Evolutionary conservation across 2,329 filamentous ascomycete genomes (phyloP), one percentile per base, ranked within the genome.

Genomic region (Graphilbum sp.): DNA sequence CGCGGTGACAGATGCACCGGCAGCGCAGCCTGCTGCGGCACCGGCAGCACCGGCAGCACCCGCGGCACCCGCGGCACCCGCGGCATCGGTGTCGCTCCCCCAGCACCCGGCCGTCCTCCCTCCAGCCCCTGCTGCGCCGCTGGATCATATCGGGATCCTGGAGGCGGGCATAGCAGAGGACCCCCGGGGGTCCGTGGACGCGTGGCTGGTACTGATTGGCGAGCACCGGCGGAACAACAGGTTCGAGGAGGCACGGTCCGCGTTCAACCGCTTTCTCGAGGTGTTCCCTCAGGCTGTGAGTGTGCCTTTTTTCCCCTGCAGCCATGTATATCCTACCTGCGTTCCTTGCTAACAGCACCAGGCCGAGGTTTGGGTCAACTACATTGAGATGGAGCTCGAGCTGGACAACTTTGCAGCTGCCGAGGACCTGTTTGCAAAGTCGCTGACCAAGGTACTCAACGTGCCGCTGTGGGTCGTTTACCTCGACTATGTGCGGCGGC

Each of bases 101-200:
- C 17, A 46, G 8, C 36, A 25, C 9, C 29, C 21, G 45, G 35
- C 46, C 42, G 44, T 47, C 40, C 20, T 39, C 21, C 42, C 51
- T 39, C 39, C 43, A 41, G 45, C 44, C 39, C 52, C 42, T 50
- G 53, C 51, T 11, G n/a, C 18, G 37, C 74, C 79, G 40, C 72
- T 79, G 59, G 81, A 93, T 59, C 72, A 72, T 46, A 68, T 88
- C 49, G 76, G 79, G 41, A 72, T 87, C 42, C 67, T 96, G 52
- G 88, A 98, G 63, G 83, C 90, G 55, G 78, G 88, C 52, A 80
- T 96, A 55, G 79, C 80, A 54, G 83, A 95, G 52, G 90, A 98
- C 53, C 83, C 88, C 15, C 81, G 85, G 50, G 90, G 88, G 52
- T 87, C 95, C 50, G 74, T 90, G 58, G 82, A 90, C 54, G 85